phyloP scores from a whole-genome alignment of 768 basidiomycete species.

The Suillus bovinus region DNA sequence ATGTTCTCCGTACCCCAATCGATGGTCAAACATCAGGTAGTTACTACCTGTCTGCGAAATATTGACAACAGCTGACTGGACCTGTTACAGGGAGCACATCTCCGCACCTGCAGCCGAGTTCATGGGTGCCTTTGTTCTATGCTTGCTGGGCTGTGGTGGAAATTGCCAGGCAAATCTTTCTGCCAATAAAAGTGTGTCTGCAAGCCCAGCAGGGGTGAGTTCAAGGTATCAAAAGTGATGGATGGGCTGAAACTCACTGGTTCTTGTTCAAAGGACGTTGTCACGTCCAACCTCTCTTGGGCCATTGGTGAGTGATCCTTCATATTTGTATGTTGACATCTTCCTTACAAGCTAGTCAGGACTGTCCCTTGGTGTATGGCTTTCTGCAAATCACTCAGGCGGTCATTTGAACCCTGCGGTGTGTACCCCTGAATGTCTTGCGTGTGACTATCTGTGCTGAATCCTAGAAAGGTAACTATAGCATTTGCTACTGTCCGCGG shows the following conservation, averaged over 20 bases:
- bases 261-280: constrained; percentile 37
- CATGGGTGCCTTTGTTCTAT: constrained; percentile 50
- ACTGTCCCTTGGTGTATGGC: constrained; percentile 65
- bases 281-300: constrained; percentile 58
- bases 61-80: neutral
- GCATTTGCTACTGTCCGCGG: constrained; percentile 61
- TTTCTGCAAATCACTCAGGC: constrained; percentile 61
- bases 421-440: constrained; percentile 18
- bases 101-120: constrained; percentile 59
- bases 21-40: constrained; percentile 51
- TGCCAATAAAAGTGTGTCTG: constrained; percentile 38
- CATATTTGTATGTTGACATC: neutral
- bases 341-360: constrained; percentile 25
- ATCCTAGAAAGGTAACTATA: constrained; percentile 51
- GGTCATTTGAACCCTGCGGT: constrained; percentile 71
- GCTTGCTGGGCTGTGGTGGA: constrained; percentile 55
- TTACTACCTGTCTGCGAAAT: constrained; percentile 18
- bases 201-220: constrained; percentile 50
- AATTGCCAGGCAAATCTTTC: constrained; percentile 55
- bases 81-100: constrained; percentile 35
- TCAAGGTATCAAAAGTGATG: neutral
- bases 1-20: constrained; percentile 43
- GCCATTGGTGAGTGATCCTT: constrained; percentile 37
- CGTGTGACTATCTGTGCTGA: neutral
- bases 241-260: neutral